These are phyloP conservation scores for Alternaria burnsii DNA, from an alignment of 2,329 filamentous ascomycete genomes.

Conservation along the genomic window DNA sequence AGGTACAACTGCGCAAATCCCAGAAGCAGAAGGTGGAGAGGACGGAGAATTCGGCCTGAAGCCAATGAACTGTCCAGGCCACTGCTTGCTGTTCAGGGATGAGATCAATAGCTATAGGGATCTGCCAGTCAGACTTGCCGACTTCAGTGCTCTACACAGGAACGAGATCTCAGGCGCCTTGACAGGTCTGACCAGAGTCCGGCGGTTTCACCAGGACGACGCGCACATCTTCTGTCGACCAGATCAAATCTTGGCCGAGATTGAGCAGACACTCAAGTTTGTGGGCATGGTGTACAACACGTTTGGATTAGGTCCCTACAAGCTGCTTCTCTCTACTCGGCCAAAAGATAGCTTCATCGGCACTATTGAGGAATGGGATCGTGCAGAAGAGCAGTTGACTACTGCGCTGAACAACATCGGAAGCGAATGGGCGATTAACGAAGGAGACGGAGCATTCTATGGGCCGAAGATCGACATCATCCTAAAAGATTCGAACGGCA, in stretches of 20 bases:
- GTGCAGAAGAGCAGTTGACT: constrained; percentile 72
- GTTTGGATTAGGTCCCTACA: constrained; percentile 75
- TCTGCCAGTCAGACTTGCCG: constrained; percentile 82
- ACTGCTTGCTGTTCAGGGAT: constrained; percentile 83
- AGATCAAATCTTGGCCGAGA: constrained; percentile 77
- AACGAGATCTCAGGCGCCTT: constrained; percentile 86
- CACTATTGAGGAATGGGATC: constrained; percentile 72
- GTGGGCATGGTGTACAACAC: constrained; percentile 75
- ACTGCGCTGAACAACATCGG: constrained; percentile 70
- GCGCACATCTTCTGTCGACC: constrained; percentile 89
- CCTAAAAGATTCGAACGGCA: constrained; percentile 75
- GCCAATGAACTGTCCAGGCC: constrained; percentile 92
- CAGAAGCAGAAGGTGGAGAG: constrained; percentile 60
- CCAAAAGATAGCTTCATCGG: constrained; percentile 82
- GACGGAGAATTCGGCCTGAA: constrained; percentile 84
- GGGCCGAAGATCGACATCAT: constrained; percentile 92
- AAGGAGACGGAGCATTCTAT: constrained; percentile 88
- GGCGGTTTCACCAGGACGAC: constrained; percentile 90
- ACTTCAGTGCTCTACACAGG: constrained; percentile 86
- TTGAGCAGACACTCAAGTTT: constrained; percentile 76
- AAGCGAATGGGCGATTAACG: constrained; percentile 75
- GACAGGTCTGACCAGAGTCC: constrained; percentile 82
- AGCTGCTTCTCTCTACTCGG: constrained; percentile 79
- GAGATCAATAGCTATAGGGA: constrained; percentile 79
- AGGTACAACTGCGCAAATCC: constrained; percentile 55